Percentiles rank a stretch among this genome's conserved stretches.
phyloP scores from a whole-genome alignment of 2,329 filamentous ascomycete genomes.

The Colletotrichum costaricense region DNA sequence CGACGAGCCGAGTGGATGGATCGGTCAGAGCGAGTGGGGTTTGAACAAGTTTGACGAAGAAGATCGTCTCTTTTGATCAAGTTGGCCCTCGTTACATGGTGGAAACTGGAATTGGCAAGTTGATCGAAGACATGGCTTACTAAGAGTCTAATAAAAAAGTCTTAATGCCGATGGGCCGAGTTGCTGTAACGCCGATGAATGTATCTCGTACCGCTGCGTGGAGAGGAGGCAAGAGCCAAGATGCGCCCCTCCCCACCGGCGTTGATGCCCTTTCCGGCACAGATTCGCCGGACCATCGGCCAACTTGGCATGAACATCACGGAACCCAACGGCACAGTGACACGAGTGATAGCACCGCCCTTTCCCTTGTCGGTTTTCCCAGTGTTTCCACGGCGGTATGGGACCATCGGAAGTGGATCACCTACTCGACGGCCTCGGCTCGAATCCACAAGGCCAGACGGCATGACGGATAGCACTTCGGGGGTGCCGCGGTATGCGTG shows the following conservation, averaged over 20 bases:
- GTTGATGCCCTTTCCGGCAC: slow-evolving; percentile 17
- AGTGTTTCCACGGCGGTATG: neutral
- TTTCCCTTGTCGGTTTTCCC: neutral
- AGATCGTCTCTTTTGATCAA: neutral
- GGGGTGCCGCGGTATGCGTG: slow-evolving; percentile 1
- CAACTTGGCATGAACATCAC: neutral
- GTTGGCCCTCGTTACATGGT: neutral
- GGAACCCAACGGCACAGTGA: too few relatives aligned
- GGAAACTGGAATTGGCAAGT: neutral
- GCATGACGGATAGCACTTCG: neutral
- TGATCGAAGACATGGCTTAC: neutral
- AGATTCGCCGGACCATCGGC: neutral
- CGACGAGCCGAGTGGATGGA: slow-evolving; percentile 14
- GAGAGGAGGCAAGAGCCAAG: neutral
- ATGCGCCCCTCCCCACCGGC: slow-evolving; percentile 4
- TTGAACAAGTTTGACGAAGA: neutral
- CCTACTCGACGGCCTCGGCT: slow-evolving; percentile 16
- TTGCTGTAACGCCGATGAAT: slow-evolving; percentile 28
- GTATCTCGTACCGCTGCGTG: neutral
- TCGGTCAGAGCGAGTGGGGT: slow-evolving; percentile 23
- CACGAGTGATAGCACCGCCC: too few relatives aligned
- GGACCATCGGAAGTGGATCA: slow-evolving; percentile 5
- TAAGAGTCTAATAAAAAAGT: neutral
- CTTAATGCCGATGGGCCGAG: slow-evolving; percentile 23
- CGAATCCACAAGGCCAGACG: neutral